Base-by-base conservation (phyloP, 2,329 filamentous ascomycete genomes). In the Periconia sp. region DNA sequence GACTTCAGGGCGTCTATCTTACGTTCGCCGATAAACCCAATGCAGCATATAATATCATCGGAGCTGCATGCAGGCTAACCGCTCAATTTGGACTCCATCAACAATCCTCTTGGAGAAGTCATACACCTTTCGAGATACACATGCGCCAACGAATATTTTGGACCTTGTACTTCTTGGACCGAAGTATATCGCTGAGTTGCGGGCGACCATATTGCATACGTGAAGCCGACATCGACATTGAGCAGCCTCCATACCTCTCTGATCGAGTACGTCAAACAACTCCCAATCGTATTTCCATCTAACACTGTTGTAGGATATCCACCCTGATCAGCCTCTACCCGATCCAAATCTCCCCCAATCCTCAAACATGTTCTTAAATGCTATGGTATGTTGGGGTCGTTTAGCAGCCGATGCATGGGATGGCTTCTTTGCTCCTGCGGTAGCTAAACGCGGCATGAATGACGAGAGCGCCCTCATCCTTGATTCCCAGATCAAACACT, bases 1-100 rank as follows among this genome's bases (percentile, higher is more conserved):
- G 6, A 11, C n/a, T 4, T 4, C n/a, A 68, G 65, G 52, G 63
- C 6, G 11, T 62, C 1, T 68, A 66, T 37, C 53, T 58, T 10
- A 47, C 42, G 3, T 52, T 50, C 11, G 50, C 50, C n/a, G 61
- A 68, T 36, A 52, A 57, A 26, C 55, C 62, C 11, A 55, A 59
- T 16, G 45, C 57, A 1, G 63, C 65, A 1, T 67, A 68, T 29
- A 61, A 46, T n/a, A 53, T 55, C 3, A 61, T 65, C 17, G 61
- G 63, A 2, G 46, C 57, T 16, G 62, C 62, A 4, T 60, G 58
- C n/a, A 48, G 61, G 16, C 49, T 61, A 8, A 49, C 46, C n/a
- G 55, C 65, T 18, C 64, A 66, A 19, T 53, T 56, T 21, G 56
- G 59, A 5, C 41, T 68, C 5, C 61, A 68, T 24, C 56, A 59